Evolutionary conservation across 169 alveolate species (phyloP).

Genomic region (Plasmodium gonderi): DNA sequence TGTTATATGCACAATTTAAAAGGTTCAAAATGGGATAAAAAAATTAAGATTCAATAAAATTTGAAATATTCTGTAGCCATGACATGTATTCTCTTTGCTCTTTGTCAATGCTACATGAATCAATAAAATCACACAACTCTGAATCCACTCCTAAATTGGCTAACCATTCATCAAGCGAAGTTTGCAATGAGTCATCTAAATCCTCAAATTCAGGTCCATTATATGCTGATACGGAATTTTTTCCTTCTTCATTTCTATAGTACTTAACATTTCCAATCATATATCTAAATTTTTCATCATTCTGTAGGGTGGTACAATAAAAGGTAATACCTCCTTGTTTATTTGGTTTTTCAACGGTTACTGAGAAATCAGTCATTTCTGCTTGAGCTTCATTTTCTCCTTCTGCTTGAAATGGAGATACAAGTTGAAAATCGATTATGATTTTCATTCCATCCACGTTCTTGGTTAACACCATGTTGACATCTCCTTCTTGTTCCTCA

Average conservation of each 20-base stretch:
- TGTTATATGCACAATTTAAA: not conserved
- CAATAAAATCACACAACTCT: constrained; percentile 91
- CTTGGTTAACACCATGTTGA: constrained; percentile 86
- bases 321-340: constrained; percentile 87
- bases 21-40: not conserved
- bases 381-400: constrained; percentile 90
- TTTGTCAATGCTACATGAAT: constrained; percentile 90
- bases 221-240: constrained; percentile 87
- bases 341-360: constrained; percentile 86
- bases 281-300: constrained; percentile 88
- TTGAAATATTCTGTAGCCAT: constrained; percentile 85
- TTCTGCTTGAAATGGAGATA: constrained; percentile 88
- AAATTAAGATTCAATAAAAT: constrained; percentile 34
- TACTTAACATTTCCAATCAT: constrained; percentile 88
- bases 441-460: constrained; percentile 86
- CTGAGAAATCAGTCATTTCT: constrained; percentile 91
- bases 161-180: constrained; percentile 89
- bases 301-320: constrained; percentile 89
- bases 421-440: constrained; percentile 87
- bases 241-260: constrained; percentile 84
- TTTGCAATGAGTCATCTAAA: constrained; percentile 91
- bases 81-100: constrained; percentile 88
- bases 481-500: constrained; percentile 87
- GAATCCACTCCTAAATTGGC: constrained; percentile 88
- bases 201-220: constrained; percentile 95